Conservation (phyloP, 306 rosid genomes). For the Sphenostylis stenocarpa region DNA sequence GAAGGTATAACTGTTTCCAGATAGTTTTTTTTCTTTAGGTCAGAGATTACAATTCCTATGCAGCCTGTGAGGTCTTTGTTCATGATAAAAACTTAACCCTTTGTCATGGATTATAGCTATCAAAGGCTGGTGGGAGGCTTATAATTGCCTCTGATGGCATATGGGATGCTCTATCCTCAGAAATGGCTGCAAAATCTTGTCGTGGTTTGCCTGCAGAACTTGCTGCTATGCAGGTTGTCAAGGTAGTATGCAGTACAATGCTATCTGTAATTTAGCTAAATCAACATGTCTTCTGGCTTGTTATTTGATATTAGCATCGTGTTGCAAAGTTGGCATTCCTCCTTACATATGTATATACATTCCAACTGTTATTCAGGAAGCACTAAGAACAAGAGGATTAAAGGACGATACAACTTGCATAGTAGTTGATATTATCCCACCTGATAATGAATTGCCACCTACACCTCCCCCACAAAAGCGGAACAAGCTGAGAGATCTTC, state of each 20-base stretch:
- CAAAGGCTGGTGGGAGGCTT: slow-evolving; percentile 91
- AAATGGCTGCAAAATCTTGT: slow-evolving; percentile 82
- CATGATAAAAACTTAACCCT: slow-evolving; percentile 36
- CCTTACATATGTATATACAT: slow-evolving; percentile 14
- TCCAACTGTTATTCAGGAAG: slow-evolving; percentile 56
- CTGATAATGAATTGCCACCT: slow-evolving; percentile 55
- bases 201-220: slow-evolving; percentile 93
- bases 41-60: slow-evolving; percentile 17
- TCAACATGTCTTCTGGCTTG: slow-evolving; percentile 19
- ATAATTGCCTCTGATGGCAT: slow-evolving; percentile 95
- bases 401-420: slow-evolving; percentile 95
- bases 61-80: slow-evolving; percentile 20
- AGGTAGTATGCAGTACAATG: slow-evolving; percentile 50
- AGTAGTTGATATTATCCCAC: slow-evolving; percentile 88
- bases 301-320: slow-evolving; percentile 23
- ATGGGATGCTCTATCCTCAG: slow-evolving; percentile 95
- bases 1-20: slow-evolving; percentile 53
- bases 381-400: slow-evolving; percentile 76
- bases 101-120: slow-evolving; percentile 53
- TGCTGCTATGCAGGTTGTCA: slow-evolving; percentile 92
- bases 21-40: background rate
- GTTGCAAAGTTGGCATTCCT: slow-evolving; percentile 13
- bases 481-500: slow-evolving; percentile 61
- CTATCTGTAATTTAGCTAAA: slow-evolving; percentile 14
- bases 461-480: slow-evolving; percentile 68